These are phyloP conservation scores for Phylloporus sp. DNA, from an alignment of 768 basidiomycete species.

Conservation along the genomic window DNA sequence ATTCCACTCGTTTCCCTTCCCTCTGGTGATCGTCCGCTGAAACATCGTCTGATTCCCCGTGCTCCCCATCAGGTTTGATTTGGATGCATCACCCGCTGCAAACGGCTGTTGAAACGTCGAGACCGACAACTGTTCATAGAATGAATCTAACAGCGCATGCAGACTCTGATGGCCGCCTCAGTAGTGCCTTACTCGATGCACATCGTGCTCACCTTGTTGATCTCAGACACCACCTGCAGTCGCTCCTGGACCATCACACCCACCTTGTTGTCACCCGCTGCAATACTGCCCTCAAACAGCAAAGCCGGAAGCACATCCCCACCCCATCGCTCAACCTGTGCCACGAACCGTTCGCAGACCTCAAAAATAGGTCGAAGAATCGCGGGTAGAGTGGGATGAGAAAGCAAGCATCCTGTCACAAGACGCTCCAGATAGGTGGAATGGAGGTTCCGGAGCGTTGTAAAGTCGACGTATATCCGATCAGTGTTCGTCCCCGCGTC, in stretches of 20 bases:
- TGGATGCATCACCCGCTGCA: conserved; percentile 63
- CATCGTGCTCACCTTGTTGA: conserved; percentile 57
- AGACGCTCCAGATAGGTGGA: conserved; percentile 76
- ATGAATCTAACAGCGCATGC: conserved; percentile 60
- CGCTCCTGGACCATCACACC: conserved; percentile 74
- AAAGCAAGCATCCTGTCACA: conserved; percentile 73
- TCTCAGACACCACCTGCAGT: conserved; percentile 62
- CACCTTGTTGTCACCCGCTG: conserved; percentile 48
- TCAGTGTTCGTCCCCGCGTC: conserved; percentile 24
- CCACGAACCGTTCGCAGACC: conserved; percentile 83
- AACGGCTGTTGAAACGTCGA: conserved; percentile 77
- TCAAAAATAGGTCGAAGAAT: conserved; percentile 73
- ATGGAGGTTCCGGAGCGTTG: conserved; percentile 79
- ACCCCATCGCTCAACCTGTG: conserved; percentile 87
- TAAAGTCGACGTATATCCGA: conserved; percentile 65
- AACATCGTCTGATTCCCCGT: conserved; percentile 45
- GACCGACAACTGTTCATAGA: conserved; percentile 75
- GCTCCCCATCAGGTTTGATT: conserved; percentile 59
- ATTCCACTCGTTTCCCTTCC: conserved; percentile 52
- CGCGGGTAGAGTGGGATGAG: conserved; percentile 57
- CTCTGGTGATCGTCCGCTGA: conserved; percentile 50
- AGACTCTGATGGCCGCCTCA: conserved; percentile 49
- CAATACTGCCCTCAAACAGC: conserved; percentile 74
- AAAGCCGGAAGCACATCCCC: conserved; percentile 85
- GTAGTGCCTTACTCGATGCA: neutral